phyloP scores from a whole-genome alignment of 202 grass and related monocot genomes.

The Hordeum pubiflorum region DNA sequence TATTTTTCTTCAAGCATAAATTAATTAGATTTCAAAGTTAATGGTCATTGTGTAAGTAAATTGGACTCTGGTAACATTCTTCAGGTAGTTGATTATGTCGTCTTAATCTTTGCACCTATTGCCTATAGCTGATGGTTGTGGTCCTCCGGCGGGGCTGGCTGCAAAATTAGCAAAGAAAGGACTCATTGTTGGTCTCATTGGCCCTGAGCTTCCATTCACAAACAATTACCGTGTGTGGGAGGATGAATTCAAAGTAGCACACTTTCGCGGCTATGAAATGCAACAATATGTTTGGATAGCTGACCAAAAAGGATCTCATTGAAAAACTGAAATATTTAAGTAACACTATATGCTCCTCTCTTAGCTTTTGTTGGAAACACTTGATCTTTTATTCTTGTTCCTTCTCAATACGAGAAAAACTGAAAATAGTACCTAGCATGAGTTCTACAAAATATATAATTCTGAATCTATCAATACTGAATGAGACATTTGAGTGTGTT shows the following conservation, averaged over 20 bases:
- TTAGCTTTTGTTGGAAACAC: no score
- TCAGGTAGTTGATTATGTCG: neutral
- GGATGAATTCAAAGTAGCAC: constrained; percentile 84
- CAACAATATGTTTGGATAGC: neutral
- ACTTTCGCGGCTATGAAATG: neutral
- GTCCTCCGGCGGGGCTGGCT: constrained; percentile 73
- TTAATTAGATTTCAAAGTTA: neutral
- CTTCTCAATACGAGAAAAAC: no score
- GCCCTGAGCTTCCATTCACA: constrained; percentile 94
- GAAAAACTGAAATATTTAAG: no score
- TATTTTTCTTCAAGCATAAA: neutral
- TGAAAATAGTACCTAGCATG: no score
- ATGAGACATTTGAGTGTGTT: no score
- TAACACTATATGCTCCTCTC: no score
- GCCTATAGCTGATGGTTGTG: constrained; percentile 62
- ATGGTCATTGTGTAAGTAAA: neutral
- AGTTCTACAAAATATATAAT: no score
- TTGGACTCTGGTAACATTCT: neutral
- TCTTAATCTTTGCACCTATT: constrained; percentile 46
- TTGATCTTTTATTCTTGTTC: no score
- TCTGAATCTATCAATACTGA: no score
- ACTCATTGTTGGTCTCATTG: constrained; percentile 73
- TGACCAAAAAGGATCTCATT: no score
- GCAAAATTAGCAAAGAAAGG: constrained; percentile 89
- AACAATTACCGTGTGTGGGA: constrained; percentile 98